phyloP scores from a whole-genome alignment of 1,284 basidiomycete genomes.

The Cryptococcus maquisensis region DNA sequence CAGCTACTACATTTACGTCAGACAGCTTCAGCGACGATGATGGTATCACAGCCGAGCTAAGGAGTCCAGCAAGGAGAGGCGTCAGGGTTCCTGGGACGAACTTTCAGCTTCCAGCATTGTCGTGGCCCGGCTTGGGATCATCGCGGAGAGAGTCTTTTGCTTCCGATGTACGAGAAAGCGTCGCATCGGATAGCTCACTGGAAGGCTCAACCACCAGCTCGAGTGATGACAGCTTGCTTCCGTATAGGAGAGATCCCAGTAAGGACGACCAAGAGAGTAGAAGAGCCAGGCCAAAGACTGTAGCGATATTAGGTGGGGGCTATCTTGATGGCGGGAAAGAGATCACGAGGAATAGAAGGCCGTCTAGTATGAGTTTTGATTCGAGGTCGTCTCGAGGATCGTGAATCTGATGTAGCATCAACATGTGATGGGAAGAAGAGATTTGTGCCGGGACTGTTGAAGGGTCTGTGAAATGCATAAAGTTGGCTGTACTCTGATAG shows the following conservation, averaged over 20 bases:
- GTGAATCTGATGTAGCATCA: not conserved
- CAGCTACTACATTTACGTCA: not conserved
- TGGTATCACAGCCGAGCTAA: not conserved
- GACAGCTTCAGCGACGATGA: not conserved
- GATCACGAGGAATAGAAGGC: not conserved
- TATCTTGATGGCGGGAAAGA: slow-evolving; percentile 16
- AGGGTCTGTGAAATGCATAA: not conserved
- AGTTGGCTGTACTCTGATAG: not conserved
- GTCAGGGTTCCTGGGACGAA: slow-evolving; percentile 18
- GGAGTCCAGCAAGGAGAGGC: not conserved
- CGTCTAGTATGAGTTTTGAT: slow-evolving; percentile 2
- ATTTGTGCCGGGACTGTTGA: not conserved
- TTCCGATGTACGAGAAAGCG: no score
- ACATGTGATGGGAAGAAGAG: no score
- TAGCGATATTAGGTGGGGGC: slow-evolving; percentile 11
- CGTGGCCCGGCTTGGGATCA: no score
- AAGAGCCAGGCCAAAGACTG: slow-evolving; percentile 3
- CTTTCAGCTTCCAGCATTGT: slow-evolving; percentile 7
- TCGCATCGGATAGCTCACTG: no score
- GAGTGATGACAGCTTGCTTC: no score
- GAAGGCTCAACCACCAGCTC: no score
- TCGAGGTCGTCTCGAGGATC: not conserved
- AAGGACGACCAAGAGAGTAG: no score
- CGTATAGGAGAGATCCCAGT: no score
- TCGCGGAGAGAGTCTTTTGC: no score